A percentile compares a stretch with the other conserved stretches of the same genome.
Evolutionary conservation across 768 basidiomycete species (phyloP).

Genomic region (Auricularia auricula-judae): DNA sequence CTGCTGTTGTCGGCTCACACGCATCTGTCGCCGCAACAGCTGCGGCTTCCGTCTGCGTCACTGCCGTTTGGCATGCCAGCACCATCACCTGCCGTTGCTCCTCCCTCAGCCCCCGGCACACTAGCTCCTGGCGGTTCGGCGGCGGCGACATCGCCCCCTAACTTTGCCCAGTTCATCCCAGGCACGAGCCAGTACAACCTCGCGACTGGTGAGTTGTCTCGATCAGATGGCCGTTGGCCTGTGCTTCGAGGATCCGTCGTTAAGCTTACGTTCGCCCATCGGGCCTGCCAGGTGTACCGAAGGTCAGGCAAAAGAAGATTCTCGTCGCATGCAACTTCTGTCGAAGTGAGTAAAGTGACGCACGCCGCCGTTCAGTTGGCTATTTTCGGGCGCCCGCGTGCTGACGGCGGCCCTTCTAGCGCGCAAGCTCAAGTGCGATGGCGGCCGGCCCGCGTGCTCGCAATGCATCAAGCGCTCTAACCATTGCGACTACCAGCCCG

Average conservation of each 20-base stretch:
- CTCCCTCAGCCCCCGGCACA: neutral
- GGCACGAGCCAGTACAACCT: slow-evolving; percentile 1
- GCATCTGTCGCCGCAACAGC: neutral
- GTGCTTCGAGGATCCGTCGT: neutral
- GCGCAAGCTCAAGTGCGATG: slow-evolving; percentile 82
- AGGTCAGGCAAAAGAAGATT: slow-evolving; percentile 72
- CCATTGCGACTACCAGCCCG: slow-evolving; percentile 67
- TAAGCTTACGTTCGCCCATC: neutral
- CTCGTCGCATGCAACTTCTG: slow-evolving; percentile 88
- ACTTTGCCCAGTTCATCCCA: neutral
- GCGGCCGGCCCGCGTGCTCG: slow-evolving; percentile 69
- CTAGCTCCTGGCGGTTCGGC: neutral
- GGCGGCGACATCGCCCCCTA: neutral
- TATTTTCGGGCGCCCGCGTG: no score
- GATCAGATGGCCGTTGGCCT: neutral
- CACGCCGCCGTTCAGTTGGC: no score
- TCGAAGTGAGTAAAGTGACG: slow-evolving; percentile 50
- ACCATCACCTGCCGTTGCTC: neutral
- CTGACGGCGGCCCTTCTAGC: slow-evolving; percentile 29
- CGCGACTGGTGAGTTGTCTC: neutral
- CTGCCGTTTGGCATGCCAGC: neutral
- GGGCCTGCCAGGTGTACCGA: slow-evolving; percentile 13
- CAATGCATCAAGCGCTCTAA: slow-evolving; percentile 74
- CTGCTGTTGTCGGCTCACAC: neutral
- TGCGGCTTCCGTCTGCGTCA: neutral